phyloP scores from a whole-genome alignment of 192 early-diverging fungal species.

The Blastocladiella britannica region DNA sequence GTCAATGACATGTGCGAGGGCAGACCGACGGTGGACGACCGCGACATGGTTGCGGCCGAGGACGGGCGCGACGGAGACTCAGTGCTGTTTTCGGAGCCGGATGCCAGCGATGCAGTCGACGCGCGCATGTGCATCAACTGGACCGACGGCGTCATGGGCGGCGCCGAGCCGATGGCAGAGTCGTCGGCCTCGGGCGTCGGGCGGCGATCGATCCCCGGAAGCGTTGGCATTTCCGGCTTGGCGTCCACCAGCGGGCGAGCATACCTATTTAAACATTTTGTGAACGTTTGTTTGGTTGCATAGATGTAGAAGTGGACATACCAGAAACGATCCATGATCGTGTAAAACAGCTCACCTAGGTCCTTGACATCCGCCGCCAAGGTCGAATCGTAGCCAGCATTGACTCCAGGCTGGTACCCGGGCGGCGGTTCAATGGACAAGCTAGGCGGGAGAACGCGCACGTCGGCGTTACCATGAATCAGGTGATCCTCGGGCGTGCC shows the following conservation, averaged over 20 bases:
- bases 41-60: too few relatives aligned
- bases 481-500: too few relatives aligned
- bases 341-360: neutral
- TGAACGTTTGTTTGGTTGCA: too few relatives aligned
- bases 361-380: neutral
- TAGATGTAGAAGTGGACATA: too few relatives aligned
- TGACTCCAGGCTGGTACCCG: neutral
- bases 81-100: too few relatives aligned
- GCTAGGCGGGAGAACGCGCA: neutral
- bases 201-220: neutral
- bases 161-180: neutral
- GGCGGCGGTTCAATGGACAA: neutral
- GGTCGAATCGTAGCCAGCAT: neutral
- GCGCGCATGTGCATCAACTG: too few relatives aligned
- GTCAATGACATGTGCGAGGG: neutral
- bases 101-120: too few relatives aligned
- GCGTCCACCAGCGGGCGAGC: neutral
- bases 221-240: neutral
- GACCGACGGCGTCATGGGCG: neutral
- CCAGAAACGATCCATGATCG: neutral
- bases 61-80: too few relatives aligned
- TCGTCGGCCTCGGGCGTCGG: neutral
- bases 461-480: neutral
- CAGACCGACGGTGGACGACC: neutral
- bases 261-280: too few relatives aligned